Evolutionary conservation across 768 basidiomycete genomes (phyloP).

Genomic region (Lentinula edodes): DNA sequence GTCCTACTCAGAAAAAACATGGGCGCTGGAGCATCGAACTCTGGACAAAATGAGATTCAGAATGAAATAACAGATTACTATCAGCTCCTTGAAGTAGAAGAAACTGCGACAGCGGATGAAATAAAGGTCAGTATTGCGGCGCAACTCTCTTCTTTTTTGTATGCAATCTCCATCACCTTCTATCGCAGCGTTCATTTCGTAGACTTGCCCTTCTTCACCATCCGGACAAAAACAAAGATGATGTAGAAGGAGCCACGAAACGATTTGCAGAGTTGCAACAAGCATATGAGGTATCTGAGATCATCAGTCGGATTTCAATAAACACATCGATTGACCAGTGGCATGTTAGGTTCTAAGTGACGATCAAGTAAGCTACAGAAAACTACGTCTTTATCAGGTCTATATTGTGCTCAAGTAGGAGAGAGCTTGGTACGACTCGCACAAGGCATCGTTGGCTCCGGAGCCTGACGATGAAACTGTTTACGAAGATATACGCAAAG

Average conservation of each 20-base stretch:
- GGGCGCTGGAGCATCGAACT: conserved; percentile 67
- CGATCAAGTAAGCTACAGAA: conserved; percentile 65
- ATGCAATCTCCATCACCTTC: conserved; percentile 5
- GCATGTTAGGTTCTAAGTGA: conserved; percentile 76
- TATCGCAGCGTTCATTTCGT: conserved; percentile 71
- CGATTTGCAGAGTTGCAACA: conserved; percentile 87
- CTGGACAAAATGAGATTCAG: conserved; percentile 20
- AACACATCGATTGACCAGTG: conserved; percentile 1
- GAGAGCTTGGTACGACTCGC: conserved; percentile 96
- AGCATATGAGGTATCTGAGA: conserved; percentile 76
- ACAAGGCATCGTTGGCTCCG: conserved; percentile 72
- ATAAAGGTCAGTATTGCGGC: conserved; percentile 56
- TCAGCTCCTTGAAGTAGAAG: conserved; percentile 71
- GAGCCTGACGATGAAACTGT: conserved; percentile 82
- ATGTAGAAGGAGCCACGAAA: conserved; percentile 81
- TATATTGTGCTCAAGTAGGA: conserved; percentile 56
- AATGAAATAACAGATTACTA: conserved; percentile 63
- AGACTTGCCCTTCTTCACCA: conserved; percentile 80
- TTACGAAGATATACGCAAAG: conserved; percentile 79
- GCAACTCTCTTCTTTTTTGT: background rate
- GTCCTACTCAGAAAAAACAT: conserved; percentile 26
- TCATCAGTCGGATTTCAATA: background rate
- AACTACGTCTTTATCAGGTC: conserved; percentile 11
- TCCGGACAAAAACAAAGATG: conserved; percentile 71
- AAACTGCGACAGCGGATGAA: conserved; percentile 80